These are phyloP conservation scores for Suillus sp. DNA, from an alignment of 768 basidiomycete genomes.

Conservation along the genomic window DNA sequence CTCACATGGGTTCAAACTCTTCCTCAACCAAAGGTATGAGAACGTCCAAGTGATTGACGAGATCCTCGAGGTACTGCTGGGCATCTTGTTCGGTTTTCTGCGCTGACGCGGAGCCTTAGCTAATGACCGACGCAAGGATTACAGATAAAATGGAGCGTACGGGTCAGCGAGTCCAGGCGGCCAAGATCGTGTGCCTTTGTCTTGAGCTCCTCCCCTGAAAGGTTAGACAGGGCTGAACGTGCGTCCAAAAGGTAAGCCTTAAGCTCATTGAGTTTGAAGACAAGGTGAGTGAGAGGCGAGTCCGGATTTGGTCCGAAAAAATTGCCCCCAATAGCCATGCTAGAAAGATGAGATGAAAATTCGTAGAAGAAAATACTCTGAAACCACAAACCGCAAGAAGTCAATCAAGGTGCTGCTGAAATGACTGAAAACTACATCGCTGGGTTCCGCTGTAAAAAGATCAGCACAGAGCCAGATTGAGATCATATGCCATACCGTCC, in stretches of 20 bases:
- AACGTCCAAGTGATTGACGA: conserved; percentile 17
- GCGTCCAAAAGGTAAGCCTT: conserved; percentile 11
- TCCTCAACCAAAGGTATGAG: conserved; percentile 17
- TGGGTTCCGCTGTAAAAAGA: conserved; percentile 15
- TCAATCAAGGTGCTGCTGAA: conserved; percentile 24
- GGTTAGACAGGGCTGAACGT: background rate
- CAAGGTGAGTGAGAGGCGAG: conserved; percentile 11
- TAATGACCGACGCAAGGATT: no score
- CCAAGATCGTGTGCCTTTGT: conserved; percentile 12
- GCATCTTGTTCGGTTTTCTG: conserved; percentile 8
- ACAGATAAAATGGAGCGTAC: background rate
- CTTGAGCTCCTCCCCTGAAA: conserved; percentile 1
- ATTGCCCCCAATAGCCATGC: conserved; percentile 18
- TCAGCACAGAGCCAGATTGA: background rate
- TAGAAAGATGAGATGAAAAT: background rate
- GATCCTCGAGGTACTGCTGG: conserved; percentile 12
- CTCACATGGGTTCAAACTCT: conserved; percentile 23
- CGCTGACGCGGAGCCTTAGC: background rate
- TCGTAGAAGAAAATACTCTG: background rate
- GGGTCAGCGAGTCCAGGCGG: conserved; percentile 4
- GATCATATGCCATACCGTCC: background rate
- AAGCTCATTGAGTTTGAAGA: conserved; percentile 10
- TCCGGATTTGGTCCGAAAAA: conserved; percentile 17
- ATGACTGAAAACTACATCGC: conserved; percentile 17
- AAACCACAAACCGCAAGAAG: conserved; percentile 20